phyloP scores from a whole-genome alignment of 2,329 filamentous ascomycete genomes.

The Penicillium sp. region DNA sequence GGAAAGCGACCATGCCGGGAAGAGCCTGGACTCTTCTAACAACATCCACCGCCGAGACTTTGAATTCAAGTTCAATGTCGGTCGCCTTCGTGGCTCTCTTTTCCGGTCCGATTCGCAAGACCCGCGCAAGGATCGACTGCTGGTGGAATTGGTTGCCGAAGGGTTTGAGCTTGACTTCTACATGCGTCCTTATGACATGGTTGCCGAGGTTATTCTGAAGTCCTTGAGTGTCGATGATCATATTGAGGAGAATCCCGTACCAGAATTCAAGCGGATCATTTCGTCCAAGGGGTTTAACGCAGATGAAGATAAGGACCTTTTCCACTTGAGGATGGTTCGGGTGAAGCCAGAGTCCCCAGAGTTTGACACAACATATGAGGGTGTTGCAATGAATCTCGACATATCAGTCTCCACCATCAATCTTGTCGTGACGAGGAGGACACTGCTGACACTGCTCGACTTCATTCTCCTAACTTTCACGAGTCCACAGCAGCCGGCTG shows the following conservation, averaged over 20 bases:
- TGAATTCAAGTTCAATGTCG: conserved; percentile 94
- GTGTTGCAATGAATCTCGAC: conserved; percentile 88
- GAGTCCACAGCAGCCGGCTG: conserved; percentile 51
- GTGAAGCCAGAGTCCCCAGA: conserved; percentile 90
- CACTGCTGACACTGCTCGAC: conserved; percentile 83
- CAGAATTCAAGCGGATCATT: conserved; percentile 96
- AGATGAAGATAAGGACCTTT: conserved; percentile 71
- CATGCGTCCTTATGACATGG: conserved; percentile 85
- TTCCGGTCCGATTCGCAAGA: conserved; percentile 80
- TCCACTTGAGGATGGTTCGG: conserved; percentile 82
- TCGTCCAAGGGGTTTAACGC: conserved; percentile 73
- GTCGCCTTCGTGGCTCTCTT: conserved; percentile 86
- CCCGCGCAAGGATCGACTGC: conserved; percentile 68
- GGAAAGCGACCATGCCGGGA: conserved; percentile 56
- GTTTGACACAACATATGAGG: conserved; percentile 85
- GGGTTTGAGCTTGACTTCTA: conserved; percentile 84
- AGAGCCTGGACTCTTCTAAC: conserved; percentile 48
- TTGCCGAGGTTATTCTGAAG: conserved; percentile 80
- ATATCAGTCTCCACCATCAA: conserved; percentile 94
- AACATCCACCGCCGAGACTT: conserved; percentile 86
- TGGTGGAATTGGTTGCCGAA: conserved; percentile 89
- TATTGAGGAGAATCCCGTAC: conserved; percentile 76
- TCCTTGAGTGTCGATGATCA: conserved; percentile 90
- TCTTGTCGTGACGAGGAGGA: conserved; percentile 86
- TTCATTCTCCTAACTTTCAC: conserved; percentile 93